Conservation (phyloP, 805 yeast species). For the Candida multigemmis region DNA sequence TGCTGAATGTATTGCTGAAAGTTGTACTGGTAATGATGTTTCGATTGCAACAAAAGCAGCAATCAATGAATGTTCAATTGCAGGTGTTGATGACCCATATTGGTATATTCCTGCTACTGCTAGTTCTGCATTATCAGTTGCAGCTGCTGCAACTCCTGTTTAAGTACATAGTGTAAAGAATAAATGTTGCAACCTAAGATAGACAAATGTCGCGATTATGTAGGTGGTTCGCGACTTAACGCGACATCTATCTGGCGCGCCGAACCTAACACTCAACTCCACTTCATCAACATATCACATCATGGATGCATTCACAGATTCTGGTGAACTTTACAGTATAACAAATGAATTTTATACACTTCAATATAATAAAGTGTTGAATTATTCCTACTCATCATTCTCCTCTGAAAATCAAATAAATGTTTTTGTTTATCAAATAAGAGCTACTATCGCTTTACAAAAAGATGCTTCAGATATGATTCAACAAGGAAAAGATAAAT, state of each 20-base stretch:
- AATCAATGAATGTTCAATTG: slow-evolving; percentile 21
- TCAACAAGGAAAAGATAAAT: slow-evolving; percentile 21
- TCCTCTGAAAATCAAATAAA: slow-evolving; percentile 26
- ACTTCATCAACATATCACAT: slow-evolving; percentile 1
- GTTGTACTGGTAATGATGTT: slow-evolving; percentile 25
- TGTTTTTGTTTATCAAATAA: slow-evolving; percentile 30
- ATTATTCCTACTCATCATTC: slow-evolving; percentile 28
- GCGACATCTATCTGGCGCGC: slow-evolving; percentile 3
- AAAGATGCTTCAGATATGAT: slow-evolving; percentile 31
- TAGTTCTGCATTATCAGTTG: slow-evolving; percentile 12
- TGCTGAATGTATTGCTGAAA: slow-evolving; percentile 27
- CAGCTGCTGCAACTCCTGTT: slow-evolving; percentile 13
- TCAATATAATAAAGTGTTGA: slow-evolving; percentile 38
- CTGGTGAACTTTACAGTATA: slow-evolving; percentile 44
- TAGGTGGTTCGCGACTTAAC: slow-evolving; percentile 1
- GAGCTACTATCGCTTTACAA: slow-evolving; percentile 27
- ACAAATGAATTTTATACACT: slow-evolving; percentile 57
- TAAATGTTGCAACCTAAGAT: too few relatives aligned
- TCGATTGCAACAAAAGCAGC: slow-evolving; percentile 18
- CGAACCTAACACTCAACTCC: background rate
- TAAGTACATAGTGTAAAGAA: too few relatives aligned
- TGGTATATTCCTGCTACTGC: slow-evolving; percentile 31
- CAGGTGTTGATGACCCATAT: slow-evolving; percentile 15
- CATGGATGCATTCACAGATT: slow-evolving; percentile 32
- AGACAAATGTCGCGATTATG: too few relatives aligned